Base-by-base conservation (phyloP, 2,329 filamentous ascomycete species). In the Apiospora koreana region DNA sequence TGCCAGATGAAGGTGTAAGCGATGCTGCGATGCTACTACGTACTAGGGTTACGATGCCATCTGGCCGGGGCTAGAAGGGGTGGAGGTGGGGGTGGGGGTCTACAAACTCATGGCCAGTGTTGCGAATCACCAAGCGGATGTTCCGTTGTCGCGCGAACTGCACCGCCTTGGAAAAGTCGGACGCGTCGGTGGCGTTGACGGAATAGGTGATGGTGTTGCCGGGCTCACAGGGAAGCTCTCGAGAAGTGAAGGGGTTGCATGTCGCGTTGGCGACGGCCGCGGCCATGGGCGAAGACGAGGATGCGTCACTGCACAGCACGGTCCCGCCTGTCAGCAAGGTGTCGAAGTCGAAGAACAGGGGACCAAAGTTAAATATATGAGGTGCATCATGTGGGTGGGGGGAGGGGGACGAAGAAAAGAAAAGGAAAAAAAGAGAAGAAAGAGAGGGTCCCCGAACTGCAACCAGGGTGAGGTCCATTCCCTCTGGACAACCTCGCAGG, bases 1-100 rank as follows among this genome's bases (percentile, higher is more conserved):
- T 84, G 75, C 16, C 65, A 68, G 67, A 68, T 65, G 21, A 71
- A 54, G 8, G 70, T 21, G 46, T 69, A 71, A 14, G 67, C 38
- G 46, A 50, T 50, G 18, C n/a, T n/a, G n/a, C n/a, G n/a, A n/a
- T n/a, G n/a, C n/a, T n/a, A n/a, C 18, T 50, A 50, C 35, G 9
- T 38, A 38, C 9, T 38, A 5, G 35, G 4, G 9, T 38, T 38
- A 38, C 35, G 9, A 9, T 38, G 9, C 35, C 35, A 38, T 38
- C 9, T 38, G 35, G 35, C 35, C 41, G 62, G 4, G 69, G 62
- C 12, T 69, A 69, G n/a, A n/a, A n/a, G n/a, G n/a, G n/a, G n/a
- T n/a, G n/a, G n/a, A n/a, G n/a, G n/a, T n/a, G n/a, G n/a, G n/a
- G n/a, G n/a, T n/a, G n/a, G n/a, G n/a, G n/a, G n/a, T n/a, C n/a